phyloP scores from a whole-genome alignment of 768 basidiomycete genomes.

The Hypholoma fasciculare region DNA sequence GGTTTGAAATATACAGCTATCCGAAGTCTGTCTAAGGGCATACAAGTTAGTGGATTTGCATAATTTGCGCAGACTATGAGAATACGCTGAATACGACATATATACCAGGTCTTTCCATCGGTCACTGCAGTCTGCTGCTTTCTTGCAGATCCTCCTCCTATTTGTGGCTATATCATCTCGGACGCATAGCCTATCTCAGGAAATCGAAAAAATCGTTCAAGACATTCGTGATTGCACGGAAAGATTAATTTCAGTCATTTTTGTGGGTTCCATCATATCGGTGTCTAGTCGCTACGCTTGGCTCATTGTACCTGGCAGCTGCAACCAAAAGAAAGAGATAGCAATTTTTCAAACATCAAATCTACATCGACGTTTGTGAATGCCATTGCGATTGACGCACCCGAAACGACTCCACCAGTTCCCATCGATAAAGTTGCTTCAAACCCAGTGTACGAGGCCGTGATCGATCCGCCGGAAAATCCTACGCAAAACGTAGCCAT shows the following conservation, averaged over 20 bases:
- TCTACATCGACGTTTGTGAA: too few species aligned
- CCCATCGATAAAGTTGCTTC: too few species aligned
- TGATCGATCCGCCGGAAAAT: background rate
- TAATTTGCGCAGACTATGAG: background rate
- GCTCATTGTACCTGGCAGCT: too few species aligned
- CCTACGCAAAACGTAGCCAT: background rate
- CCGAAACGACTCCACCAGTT: too few species aligned
- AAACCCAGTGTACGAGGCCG: too few species aligned
- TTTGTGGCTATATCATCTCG: constrained; percentile 65
- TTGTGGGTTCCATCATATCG: constrained; percentile 1
- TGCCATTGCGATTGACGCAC: too few species aligned
- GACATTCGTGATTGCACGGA: constrained; percentile 11
- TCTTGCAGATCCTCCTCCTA: constrained; percentile 65
- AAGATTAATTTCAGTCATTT: constrained; percentile 7
- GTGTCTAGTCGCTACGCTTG: background rate
- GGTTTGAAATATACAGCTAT: constrained; percentile 18
- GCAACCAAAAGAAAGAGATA: too few species aligned
- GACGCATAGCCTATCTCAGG: constrained; percentile 43
- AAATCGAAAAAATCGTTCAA: constrained; percentile 38
- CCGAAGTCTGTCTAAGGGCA: constrained; percentile 33
- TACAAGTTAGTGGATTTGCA: constrained; percentile 47
- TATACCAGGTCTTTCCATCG: constrained; percentile 54
- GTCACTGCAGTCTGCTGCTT: constrained; percentile 72
- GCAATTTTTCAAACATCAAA: too few species aligned
- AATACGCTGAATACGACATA: background rate